Evolutionary conservation across 768 basidiomycete species (phyloP).

Genomic region (Tubosaeta brunneosetosa): DNA sequence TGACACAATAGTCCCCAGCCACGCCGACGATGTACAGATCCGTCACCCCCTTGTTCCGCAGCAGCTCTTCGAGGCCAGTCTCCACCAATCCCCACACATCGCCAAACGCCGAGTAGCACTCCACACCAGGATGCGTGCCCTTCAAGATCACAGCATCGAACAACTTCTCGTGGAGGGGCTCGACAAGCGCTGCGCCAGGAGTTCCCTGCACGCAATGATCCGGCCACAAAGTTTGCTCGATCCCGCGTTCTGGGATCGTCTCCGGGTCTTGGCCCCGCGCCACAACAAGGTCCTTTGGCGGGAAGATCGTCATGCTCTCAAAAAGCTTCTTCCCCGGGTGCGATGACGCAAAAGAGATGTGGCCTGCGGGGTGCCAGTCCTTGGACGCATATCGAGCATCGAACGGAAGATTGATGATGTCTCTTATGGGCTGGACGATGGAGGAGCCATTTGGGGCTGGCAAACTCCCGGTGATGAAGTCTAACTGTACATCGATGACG

Average conservation of each 20-base stretch:
- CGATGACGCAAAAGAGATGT: conserved; percentile 67
- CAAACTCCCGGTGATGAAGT: conserved; percentile 74
- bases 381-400: conserved; percentile 48
- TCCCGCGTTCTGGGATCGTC: conserved; percentile 22
- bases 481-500: conserved; percentile 78
- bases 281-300: conserved; percentile 30
- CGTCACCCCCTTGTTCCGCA: conserved; percentile 42
- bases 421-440: conserved; percentile 53
- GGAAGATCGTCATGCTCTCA: conserved; percentile 36
- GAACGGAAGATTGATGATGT: conserved; percentile 56
- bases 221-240: conserved; percentile 69
- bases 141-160: conserved; percentile 47
- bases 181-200: conserved; percentile 57
- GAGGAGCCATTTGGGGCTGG: conserved; percentile 59
- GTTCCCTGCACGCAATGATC: conserved; percentile 68
- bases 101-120: conserved; percentile 79
- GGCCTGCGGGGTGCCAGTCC: conserved; percentile 55
- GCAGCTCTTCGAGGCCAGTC: conserved; percentile 43
- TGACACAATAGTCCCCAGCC: conserved; percentile 79
- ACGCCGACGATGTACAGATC: conserved; percentile 63
- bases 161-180: conserved; percentile 39
- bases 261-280: conserved; percentile 20
- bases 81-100: conserved; percentile 48
- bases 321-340: conserved; percentile 38
- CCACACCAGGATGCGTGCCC: conserved; percentile 55